phyloP scores from a whole-genome alignment of 2,329 filamentous ascomycete species.

The Stromatinia cepivora region DNA sequence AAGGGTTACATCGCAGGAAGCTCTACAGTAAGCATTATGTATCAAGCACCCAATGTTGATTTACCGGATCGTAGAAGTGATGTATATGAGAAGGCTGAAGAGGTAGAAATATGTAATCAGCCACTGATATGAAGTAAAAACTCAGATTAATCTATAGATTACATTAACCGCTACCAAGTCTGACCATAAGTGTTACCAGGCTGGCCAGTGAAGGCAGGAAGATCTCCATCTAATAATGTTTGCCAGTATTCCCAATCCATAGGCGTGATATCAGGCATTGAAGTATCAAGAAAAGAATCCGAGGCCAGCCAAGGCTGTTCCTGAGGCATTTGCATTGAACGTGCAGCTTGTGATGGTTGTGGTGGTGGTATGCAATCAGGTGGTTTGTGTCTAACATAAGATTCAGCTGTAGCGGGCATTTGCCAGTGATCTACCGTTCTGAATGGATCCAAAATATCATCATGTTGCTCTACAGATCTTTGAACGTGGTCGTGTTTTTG shows the following conservation, averaged over 20 bases:
- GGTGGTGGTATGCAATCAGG: conserved; percentile 15
- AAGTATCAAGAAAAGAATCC: conserved; percentile 28
- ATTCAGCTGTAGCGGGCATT: conserved; percentile 3
- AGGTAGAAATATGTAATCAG: no score
- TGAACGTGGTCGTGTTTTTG: conserved; percentile 15
- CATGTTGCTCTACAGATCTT: neutral
- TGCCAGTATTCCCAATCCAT: conserved; percentile 41
- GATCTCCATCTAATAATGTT: conserved; percentile 37
- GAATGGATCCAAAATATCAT: neutral
- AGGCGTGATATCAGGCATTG: conserved; percentile 33
- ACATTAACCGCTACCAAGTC: neutral
- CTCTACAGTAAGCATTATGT: no score
- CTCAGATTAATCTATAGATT: no score
- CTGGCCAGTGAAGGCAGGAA: conserved; percentile 28
- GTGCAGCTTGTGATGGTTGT: neutral
- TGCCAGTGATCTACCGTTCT: conserved; percentile 7
- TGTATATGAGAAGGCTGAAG: no score
- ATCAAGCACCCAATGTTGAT: no score
- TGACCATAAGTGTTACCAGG: neutral
- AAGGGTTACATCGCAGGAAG: no score
- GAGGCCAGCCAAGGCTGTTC: conserved; percentile 16
- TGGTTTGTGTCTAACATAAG: conserved; percentile 20
- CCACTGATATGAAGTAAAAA: no score
- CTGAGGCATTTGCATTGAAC: neutral
- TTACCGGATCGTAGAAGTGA: no score